Evolutionary conservation across 2,329 filamentous ascomycete genomes (phyloP), one percentile per base, ranked within the genome.

Genomic region (Colletotrichum sp.): DNA sequence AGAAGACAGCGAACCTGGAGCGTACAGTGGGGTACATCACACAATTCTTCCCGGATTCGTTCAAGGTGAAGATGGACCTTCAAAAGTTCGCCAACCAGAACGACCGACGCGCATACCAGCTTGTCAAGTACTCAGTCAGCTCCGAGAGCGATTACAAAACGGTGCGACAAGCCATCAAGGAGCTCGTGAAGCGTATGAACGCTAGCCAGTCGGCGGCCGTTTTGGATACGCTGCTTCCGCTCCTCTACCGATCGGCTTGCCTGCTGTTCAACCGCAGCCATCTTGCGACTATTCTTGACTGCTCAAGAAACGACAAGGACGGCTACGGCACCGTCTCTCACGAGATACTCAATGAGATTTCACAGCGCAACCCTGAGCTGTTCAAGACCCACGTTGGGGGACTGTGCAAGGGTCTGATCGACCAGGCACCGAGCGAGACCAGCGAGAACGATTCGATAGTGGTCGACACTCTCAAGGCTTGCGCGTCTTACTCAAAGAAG

Each of bases 221-320:
- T 62, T 86, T 97, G 5, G 95, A 98, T 43, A 97, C 95, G 0
- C 83, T 99, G 30, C 91, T 93, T 7, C 94, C 96, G 7, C 88
- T 99, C 18, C 87, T 98, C 6, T 98, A 98, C 82, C 92, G 95
- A 58, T 93, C 93, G 70, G 94, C 95, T 38, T 93, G 95, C 73
- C 89, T 99, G 77, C 91, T 98, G 78, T 98, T 97, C 86, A 99
- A 98, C 86, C 93, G 95, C 81, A 98, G 96, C 82, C 96, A 99
- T 82, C 92, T 99, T 21, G 92, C 96, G 4, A 93, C 95, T 1
- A 96, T 98, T 77, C 95, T 98, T 87, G 93, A 96, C 73, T 94
- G 94, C 80, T 96, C 96, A 13, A 93, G 95, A 80, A 96, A 92
- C 12, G 94, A 98, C 81, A 94, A 96, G 80, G 92, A 94, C 64